These are phyloP conservation scores for Mycena alexandri DNA, from an alignment of 768 basidiomycete genomes.

Conservation along the genomic window DNA sequence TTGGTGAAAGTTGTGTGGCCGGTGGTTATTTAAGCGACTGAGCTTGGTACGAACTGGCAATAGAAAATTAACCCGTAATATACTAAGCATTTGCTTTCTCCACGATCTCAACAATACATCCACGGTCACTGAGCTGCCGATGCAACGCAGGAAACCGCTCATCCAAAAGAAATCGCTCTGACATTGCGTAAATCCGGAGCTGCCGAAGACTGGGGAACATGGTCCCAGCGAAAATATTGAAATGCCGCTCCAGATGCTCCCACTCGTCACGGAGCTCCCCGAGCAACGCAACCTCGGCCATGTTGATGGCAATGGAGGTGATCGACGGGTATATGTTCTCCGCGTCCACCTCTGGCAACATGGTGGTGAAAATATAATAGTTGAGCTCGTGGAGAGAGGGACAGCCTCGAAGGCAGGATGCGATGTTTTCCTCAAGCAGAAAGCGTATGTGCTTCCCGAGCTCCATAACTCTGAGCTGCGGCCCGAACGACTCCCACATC, in stretches of 20 bases:
- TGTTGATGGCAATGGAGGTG: conserved; percentile 63
- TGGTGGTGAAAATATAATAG: conserved; percentile 67
- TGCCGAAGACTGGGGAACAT: conserved; percentile 60
- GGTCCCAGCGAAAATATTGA: conserved; percentile 55
- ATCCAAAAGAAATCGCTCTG: background rate
- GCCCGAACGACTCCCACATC: conserved; percentile 65
- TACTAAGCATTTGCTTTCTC: background rate
- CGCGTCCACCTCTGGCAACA: conserved; percentile 31
- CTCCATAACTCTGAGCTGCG: conserved; percentile 66
- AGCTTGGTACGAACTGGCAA: no score
- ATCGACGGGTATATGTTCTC: conserved; percentile 48
- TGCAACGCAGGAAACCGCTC: conserved; percentile 19
- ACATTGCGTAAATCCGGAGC: conserved; percentile 62
- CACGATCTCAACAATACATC: conserved; percentile 23
- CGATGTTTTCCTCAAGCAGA: conserved; percentile 61
- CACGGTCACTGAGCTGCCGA: conserved; percentile 16
- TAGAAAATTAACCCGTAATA: no score
- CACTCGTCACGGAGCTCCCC: conserved; percentile 51
- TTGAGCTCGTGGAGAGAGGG: conserved; percentile 63
- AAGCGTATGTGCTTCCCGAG: conserved; percentile 71
- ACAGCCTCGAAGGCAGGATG: conserved; percentile 60
- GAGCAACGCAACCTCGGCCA: conserved; percentile 59
- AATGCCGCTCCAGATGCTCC: conserved; percentile 60
- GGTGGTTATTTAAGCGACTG: no score
- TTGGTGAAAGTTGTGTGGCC: no score